phyloP scores from a whole-genome alignment of 73 alveolate genomes.

The Paramecium pentaurelia region DNA sequence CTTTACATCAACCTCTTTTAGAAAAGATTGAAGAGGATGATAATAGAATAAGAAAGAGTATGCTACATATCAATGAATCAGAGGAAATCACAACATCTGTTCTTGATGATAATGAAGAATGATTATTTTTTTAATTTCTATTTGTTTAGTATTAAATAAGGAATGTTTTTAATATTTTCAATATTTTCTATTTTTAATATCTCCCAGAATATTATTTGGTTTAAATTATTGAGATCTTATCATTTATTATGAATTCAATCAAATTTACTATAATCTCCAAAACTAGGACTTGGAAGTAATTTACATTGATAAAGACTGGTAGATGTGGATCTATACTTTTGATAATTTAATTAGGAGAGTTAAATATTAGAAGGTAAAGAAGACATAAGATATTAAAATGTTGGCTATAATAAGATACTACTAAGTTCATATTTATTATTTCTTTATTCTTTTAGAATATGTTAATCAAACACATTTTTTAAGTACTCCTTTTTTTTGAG shows the following conservation, averaged over 20 bases:
- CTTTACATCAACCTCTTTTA: conserved; percentile 29
- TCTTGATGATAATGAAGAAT: background rate
- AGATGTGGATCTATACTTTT: background rate
- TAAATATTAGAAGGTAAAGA: background rate
- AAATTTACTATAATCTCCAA: background rate
- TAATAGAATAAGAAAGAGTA: background rate
- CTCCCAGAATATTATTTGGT: background rate
- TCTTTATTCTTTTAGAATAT: background rate
- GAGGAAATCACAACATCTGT: background rate
- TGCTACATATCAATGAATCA: background rate
- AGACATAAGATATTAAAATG: background rate
- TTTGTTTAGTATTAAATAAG: background rate
- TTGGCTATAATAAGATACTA: background rate
- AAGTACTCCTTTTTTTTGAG: background rate
- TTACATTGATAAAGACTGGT: background rate
- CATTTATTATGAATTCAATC: background rate
- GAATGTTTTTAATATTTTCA: background rate
- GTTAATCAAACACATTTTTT: background rate
- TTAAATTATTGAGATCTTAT: background rate
- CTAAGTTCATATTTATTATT: background rate
- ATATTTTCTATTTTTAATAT: background rate
- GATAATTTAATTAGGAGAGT: background rate
- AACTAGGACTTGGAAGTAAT: background rate
- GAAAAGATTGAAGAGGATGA: conserved; percentile 21
- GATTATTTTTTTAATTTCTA: background rate